These are phyloP conservation scores for Capsicum chinense DNA, from an alignment of 257 asterid species.

Conservation along the genomic window DNA sequence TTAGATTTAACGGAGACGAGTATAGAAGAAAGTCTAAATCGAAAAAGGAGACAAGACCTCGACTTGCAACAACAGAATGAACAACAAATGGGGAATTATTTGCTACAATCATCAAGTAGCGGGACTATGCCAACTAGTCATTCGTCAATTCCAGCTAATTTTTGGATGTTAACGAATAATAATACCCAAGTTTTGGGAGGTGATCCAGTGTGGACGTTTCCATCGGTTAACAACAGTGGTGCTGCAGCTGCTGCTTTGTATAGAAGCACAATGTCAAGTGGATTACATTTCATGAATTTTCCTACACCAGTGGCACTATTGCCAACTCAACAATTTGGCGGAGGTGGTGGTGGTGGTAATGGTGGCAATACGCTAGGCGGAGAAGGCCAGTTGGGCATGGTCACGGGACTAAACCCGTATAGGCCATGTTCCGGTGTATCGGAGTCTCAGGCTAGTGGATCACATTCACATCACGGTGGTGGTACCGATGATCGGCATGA, in stretches of 20 bases:
- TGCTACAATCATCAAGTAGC: constrained; percentile 71
- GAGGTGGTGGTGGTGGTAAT: background rate
- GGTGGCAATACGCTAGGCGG: constrained; percentile 46
- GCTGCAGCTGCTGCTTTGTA: constrained; percentile 68
- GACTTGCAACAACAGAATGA: constrained; percentile 45
- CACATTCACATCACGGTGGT: constrained; percentile 66
- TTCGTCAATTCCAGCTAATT: constrained; percentile 77
- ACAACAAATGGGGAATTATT: constrained; percentile 73
- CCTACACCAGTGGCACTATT: constrained; percentile 75
- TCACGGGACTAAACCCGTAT: constrained; percentile 59
- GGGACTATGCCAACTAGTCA: constrained; percentile 76
- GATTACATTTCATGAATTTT: constrained; percentile 90
- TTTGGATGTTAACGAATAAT: constrained; percentile 89
- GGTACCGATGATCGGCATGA: constrained; percentile 67
- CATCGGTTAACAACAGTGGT: constrained; percentile 52
- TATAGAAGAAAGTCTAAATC: constrained; percentile 49
- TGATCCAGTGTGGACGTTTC: constrained; percentile 86
- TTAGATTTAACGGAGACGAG: constrained; percentile 51
- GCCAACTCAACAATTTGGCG: constrained; percentile 67
- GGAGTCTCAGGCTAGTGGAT: constrained; percentile 79
- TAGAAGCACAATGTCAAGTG: constrained; percentile 75
- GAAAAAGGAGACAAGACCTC: constrained; percentile 55
- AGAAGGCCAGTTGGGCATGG: constrained; percentile 71
- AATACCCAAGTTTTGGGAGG: constrained; percentile 69
- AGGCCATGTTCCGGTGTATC: constrained; percentile 47